Evolutionary conservation across 116 monocot genomes (phyloP).

Genomic region (Papilionanthe hybrid): DNA sequence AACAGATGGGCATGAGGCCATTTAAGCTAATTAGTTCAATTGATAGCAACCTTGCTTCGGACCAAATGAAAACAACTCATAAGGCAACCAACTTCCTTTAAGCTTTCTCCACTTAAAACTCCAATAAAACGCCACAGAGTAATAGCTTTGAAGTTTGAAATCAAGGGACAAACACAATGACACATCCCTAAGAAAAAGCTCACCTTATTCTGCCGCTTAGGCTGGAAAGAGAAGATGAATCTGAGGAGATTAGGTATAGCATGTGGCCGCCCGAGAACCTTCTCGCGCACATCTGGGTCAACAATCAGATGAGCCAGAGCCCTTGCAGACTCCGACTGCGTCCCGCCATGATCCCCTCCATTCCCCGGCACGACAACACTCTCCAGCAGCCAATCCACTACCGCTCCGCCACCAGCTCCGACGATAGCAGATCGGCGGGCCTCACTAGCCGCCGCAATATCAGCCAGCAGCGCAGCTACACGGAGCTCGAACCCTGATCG

Average conservation of each 20-base stretch:
- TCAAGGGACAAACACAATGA: background rate
- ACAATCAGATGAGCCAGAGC: constrained; percentile 77
- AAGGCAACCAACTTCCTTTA: background rate
- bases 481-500: constrained; percentile 84
- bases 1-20: background rate
- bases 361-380: constrained; percentile 33
- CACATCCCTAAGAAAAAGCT: background rate
- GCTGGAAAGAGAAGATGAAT: constrained; percentile 93
- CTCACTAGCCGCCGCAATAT: constrained; percentile 69
- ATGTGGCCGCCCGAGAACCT: constrained; percentile 64
- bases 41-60: background rate
- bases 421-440: constrained; percentile 70
- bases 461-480: constrained; percentile 78
- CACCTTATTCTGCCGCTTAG: constrained; percentile 57
- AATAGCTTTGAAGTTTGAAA: background rate
- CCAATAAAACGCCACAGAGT: background rate
- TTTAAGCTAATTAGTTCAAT: background rate
- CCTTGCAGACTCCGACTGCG: constrained; percentile 87
- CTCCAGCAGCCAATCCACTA: constrained; percentile 94
- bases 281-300: constrained; percentile 47
- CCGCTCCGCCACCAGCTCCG: constrained; percentile 71
- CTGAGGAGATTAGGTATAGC: constrained; percentile 69
- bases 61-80: background rate
- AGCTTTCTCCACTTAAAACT: background rate
- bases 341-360: constrained; percentile 36